Evolutionary conservation across 129 eudicot genomes (phyloP), one percentile per base, ranked within the genome.

Genomic region (Pulicaria dysenterica): DNA sequence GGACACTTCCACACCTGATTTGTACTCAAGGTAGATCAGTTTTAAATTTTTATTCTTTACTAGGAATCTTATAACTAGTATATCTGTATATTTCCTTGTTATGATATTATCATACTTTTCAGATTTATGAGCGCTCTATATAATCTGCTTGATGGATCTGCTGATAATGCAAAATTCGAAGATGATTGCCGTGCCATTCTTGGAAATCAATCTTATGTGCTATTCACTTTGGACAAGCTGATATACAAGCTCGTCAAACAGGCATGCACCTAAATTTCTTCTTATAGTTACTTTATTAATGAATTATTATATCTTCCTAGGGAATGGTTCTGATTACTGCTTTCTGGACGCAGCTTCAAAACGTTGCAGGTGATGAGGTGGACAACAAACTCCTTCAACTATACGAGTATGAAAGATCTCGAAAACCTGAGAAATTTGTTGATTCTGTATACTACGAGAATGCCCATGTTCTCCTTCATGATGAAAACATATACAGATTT

Each of bases 401-500:
- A 63, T 88, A 84, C 34, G 96, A 86, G 71, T 94, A 94, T 85
- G 99, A 94, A 85, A 84, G 75, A 67, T 81, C 89, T 50, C 88
- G 99, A 63, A 94, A 69, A 53, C 79, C 89, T 10, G 96, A 83
- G 56, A 88, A 86, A 61, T 88, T 58, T 81, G 73, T 84, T 46
- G 99, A 94, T 83, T 86, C 94, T 4, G 99, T 94, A 44, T 94
- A 94, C 82, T 87, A 90, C 59, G 99, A 94, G 77, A 90, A 94
- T 72, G 91, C 87, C 45, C 96, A 91, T 77, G 87, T 90, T 16
- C 81, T 87, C 69, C 85, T 94, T 44, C 95, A 94, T 65, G 99
- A 94, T 19, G 99, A 94, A 82, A 86, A 88, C 87, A 83, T 94
- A 67, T 94, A 81, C 84, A 87, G 99, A 78, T 76, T 94, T 67